Evolutionary conservation across 176 grass and related monocot genomes (phyloP).

Genomic region (Carex scoparia): DNA sequence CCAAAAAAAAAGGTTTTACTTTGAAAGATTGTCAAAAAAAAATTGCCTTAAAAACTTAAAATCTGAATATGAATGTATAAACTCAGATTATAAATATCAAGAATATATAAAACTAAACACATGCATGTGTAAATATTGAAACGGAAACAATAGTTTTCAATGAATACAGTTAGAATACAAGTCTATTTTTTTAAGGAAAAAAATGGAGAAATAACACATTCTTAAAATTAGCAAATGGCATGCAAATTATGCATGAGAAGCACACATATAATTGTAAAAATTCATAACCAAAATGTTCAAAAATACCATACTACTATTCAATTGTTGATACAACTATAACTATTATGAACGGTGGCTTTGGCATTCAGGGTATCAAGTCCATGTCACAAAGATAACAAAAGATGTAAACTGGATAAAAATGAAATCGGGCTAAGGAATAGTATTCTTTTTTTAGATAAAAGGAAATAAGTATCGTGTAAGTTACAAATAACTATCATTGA

Average conservation of each 20-base stretch:
- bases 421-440: not conserved
- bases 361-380: too few relatives aligned
- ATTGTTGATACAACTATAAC: not conserved
- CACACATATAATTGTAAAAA: too few relatives aligned
- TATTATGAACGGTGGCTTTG: not conserved
- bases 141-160: too few relatives aligned
- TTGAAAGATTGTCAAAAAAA: too few relatives aligned
- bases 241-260: not conserved
- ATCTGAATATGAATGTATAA: too few relatives aligned
- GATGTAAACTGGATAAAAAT: not conserved
- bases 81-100: too few relatives aligned
- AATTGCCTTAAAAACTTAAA: too few relatives aligned
- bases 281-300: not conserved
- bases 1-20: too few relatives aligned
- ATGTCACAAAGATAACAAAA: not conserved
- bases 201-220: not conserved
- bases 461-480: not conserved
- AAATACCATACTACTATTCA: not conserved
- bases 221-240: not conserved
- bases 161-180: too few relatives aligned
- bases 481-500: not conserved
- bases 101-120: too few relatives aligned
- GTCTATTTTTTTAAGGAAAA: not conserved
- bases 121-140: too few relatives aligned
- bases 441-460: not conserved